These are phyloP conservation scores for Ganoderma boninense DNA, from an alignment of 1,284 basidiomycete species.

Conservation along the genomic window DNA sequence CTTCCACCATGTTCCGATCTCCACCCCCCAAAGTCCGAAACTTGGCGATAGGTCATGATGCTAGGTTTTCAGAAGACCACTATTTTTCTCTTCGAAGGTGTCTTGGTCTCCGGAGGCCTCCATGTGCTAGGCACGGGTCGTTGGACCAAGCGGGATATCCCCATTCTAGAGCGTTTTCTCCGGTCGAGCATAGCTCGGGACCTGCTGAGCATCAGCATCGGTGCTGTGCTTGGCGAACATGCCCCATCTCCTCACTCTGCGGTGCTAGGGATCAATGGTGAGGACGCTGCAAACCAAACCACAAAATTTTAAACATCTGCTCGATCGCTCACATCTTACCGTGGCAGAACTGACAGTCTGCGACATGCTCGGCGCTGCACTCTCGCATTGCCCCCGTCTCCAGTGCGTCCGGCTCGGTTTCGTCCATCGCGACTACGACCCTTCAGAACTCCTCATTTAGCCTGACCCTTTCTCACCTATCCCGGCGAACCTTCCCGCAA, in stretches of 20 bases:
- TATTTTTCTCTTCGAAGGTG: background rate
- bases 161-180: background rate
- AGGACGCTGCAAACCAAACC: background rate
- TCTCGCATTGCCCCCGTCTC: background rate
- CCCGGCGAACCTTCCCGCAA: background rate
- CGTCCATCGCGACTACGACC: background rate
- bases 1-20: background rate
- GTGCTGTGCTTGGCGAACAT: background rate
- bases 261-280: background rate
- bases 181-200: background rate
- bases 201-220: background rate
- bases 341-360: background rate
- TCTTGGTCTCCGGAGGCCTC: background rate
- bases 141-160: background rate
- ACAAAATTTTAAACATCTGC: too few species aligned
- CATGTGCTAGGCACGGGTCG: background rate
- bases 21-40: background rate
- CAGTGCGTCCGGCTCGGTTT: background rate
- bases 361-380: background rate
- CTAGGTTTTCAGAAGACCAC: too few species aligned
- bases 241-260: background rate
- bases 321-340: too few species aligned
- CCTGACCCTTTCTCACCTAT: background rate
- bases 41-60: background rate
- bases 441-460: background rate